These are phyloP conservation scores for Lactifluus echinatus DNA, from an alignment of 768 basidiomycete species.

Conservation along the genomic window DNA sequence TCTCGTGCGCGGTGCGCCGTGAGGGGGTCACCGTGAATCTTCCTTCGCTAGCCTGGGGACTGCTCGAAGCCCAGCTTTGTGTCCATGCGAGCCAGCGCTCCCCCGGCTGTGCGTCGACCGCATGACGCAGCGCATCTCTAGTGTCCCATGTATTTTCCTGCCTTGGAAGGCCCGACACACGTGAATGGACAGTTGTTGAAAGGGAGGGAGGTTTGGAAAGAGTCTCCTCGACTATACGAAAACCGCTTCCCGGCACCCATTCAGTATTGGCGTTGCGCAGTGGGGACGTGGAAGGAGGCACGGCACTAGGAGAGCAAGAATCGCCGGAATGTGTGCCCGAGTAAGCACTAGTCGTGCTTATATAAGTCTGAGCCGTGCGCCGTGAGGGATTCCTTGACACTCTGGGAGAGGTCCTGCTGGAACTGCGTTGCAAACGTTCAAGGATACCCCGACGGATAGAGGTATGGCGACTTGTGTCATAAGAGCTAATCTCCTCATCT, in stretches of 20 bases:
- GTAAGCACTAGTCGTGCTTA: conserved; percentile 13
- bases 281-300: neutral
- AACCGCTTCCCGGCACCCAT: conserved; percentile 29
- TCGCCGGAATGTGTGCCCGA: conserved; percentile 10
- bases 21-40: conserved; percentile 34
- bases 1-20: conserved; percentile 26
- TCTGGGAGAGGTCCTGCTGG: conserved; percentile 25
- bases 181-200: neutral
- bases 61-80: conserved; percentile 22
- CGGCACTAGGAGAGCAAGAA: neutral
- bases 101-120: conserved; percentile 15
- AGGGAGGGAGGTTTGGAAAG: neutral
- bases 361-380: conserved; percentile 6
- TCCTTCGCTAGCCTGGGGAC: conserved; percentile 25
- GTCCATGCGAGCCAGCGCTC: conserved; percentile 19
- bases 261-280: conserved; percentile 1
- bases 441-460: conserved; percentile 46
- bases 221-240: conserved; percentile 36
- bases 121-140: conserved; percentile 19
- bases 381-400: conserved; percentile 15
- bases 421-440: conserved; percentile 29
- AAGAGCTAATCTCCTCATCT: conserved; percentile 29
- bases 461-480: conserved; percentile 40
- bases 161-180: conserved; percentile 9
- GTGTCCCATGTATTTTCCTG: conserved; percentile 15